phyloP scores from a whole-genome alignment of 495 filamentous ascomycete species.

The Aspergillus saccharolyticus region DNA sequence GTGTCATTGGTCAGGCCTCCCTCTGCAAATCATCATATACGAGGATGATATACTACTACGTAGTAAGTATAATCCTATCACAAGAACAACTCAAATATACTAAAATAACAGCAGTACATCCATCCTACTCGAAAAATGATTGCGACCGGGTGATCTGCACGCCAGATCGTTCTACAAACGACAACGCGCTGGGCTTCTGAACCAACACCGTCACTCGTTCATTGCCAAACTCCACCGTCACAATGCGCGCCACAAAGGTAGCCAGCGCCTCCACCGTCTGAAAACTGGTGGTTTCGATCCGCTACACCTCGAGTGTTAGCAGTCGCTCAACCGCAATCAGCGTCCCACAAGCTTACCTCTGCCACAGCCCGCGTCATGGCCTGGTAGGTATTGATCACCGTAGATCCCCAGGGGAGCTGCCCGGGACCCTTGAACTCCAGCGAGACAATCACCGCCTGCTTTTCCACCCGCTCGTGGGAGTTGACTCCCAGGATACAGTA shows the following conservation, averaged over 20 bases:
- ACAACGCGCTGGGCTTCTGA: constrained; percentile 55
- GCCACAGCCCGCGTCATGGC: constrained; percentile 41
- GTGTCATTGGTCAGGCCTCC: constrained; percentile 10
- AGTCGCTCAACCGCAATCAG: not conserved
- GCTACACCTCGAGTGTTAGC: constrained; percentile 20
- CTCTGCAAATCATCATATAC: not conserved
- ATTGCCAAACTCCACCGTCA: constrained; percentile 48
- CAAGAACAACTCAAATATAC: no score
- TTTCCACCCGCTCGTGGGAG: constrained; percentile 53
- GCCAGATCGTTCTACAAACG: constrained; percentile 51
- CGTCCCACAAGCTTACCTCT: constrained; percentile 36
- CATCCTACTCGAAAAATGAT: constrained; percentile 39
- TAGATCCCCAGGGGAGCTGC: constrained; percentile 37
- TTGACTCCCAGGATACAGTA: constrained; percentile 54
- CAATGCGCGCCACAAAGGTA: constrained; percentile 48
- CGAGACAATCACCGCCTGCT: constrained; percentile 50
- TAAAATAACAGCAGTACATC: no score
- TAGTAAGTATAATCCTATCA: not conserved
- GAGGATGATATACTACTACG: not conserved
- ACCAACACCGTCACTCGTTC: constrained; percentile 47
- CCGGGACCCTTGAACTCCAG: constrained; percentile 42
- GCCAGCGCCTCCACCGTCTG: constrained; percentile 54
- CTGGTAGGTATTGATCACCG: constrained; percentile 40
- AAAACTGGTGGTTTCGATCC: constrained; percentile 50
- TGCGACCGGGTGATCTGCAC: constrained; percentile 51